phyloP scores from a whole-genome alignment of 371 early-diverging fungal species.

The Blastocladiella emersonii region DNA sequence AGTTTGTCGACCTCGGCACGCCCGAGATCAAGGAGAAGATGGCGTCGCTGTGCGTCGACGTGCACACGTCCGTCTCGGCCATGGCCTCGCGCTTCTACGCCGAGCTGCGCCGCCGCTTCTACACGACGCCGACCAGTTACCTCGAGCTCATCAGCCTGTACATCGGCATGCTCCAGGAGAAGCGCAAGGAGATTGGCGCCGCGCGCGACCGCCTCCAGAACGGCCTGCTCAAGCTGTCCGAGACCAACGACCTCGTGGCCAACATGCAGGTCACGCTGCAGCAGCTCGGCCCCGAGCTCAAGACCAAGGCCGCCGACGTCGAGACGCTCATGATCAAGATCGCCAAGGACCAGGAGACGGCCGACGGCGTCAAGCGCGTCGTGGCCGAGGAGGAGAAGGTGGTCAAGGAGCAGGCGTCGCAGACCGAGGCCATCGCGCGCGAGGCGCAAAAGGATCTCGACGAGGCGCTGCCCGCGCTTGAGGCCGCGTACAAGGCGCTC shows the following conservation, averaged over 20 bases:
- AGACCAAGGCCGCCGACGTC: slow-evolving; percentile 36
- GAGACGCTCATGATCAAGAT: slow-evolving; percentile 41
- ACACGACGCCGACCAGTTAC: slow-evolving; percentile 39
- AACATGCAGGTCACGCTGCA: slow-evolving; percentile 36
- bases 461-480: slow-evolving; percentile 42
- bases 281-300: slow-evolving; percentile 38
- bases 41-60: slow-evolving; percentile 10
- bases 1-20: slow-evolving; percentile 34
- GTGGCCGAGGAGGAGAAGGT: slow-evolving; percentile 30
- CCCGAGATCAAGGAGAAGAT: slow-evolving; percentile 37
- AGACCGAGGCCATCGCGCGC: slow-evolving; percentile 39
- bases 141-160: slow-evolving; percentile 35
- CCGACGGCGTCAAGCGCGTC: slow-evolving; percentile 32
- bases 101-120: slow-evolving; percentile 34
- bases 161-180: slow-evolving; percentile 32
- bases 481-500: slow-evolving; percentile 38
- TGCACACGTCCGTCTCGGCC: slow-evolving; percentile 27
- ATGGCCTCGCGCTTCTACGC: slow-evolving; percentile 39
- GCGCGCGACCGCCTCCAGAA: slow-evolving; percentile 32
- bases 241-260: slow-evolving; percentile 40
- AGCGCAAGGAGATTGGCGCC: slow-evolving; percentile 33
- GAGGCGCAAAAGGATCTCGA: slow-evolving; percentile 42
- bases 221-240: slow-evolving; percentile 36
- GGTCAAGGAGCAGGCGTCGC: slow-evolving; percentile 38
- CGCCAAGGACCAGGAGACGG: slow-evolving; percentile 35